Conservation (phyloP, 306 rosid genomes). For the Vicia villosa region DNA sequence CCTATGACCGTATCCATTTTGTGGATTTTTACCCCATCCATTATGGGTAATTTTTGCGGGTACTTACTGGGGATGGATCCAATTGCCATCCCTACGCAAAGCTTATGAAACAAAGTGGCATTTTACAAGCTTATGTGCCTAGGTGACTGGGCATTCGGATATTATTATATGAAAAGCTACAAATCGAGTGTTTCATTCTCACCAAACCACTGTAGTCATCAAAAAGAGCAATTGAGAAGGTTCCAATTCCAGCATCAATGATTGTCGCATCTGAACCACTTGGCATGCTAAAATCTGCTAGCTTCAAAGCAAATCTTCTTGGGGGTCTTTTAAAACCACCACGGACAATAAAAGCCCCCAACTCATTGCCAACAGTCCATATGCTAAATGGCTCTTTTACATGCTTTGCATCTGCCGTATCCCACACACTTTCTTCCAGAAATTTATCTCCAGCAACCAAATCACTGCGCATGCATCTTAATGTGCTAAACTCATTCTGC, state of each 20-base stretch:
- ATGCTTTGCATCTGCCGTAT: conserved; percentile 73
- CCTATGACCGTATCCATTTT: too few species aligned
- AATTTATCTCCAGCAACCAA: conserved; percentile 82
- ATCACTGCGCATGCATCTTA: conserved; percentile 89
- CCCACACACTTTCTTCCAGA: conserved; percentile 91
- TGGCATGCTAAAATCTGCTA: conserved; percentile 66
- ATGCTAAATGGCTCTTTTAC: conserved; percentile 67
- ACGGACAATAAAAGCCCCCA: conserved; percentile 84
- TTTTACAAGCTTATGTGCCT: conserved; percentile 23
- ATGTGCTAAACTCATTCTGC: conserved; percentile 63
- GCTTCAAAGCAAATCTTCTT: conserved; percentile 85
- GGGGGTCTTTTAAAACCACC: conserved; percentile 91
- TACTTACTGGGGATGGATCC: too few species aligned
- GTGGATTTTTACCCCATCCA: too few species aligned
- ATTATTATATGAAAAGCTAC: conserved; percentile 20
- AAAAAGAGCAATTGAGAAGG: conserved; percentile 87
- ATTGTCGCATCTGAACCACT: conserved; percentile 74
- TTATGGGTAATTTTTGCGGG: too few species aligned
- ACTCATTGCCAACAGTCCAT: conserved; percentile 86
- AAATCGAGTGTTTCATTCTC: conserved; percentile 48
- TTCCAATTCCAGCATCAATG: conserved; percentile 77
- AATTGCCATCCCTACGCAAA: too few species aligned
- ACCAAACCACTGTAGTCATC: conserved; percentile 99
- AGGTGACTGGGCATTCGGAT: neutral
- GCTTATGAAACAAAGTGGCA: neutral